phyloP scores from a whole-genome alignment of 805 yeast species.

The Teunomyces tritomae region DNA sequence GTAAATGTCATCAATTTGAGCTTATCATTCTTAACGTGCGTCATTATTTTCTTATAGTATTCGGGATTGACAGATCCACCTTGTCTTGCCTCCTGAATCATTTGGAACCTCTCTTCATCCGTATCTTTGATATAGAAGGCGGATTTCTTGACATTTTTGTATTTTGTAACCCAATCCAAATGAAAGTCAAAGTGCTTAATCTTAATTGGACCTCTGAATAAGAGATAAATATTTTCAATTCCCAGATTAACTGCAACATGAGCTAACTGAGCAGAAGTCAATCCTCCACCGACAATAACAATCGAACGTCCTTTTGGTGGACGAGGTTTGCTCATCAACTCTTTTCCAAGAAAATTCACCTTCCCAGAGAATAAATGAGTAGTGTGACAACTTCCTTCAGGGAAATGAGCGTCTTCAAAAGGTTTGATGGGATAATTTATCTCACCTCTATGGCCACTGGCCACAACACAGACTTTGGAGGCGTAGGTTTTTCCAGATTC shows the following conservation, averaged over 20 bases:
- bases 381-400: slow-evolving; percentile 33
- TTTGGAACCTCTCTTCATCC: slow-evolving; percentile 39
- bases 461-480: slow-evolving; percentile 31
- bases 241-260: slow-evolving; percentile 33
- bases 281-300: slow-evolving; percentile 46
- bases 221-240: slow-evolving; percentile 28
- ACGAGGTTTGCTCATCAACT: slow-evolving; percentile 9
- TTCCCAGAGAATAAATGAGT: slow-evolving; percentile 30
- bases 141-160: slow-evolving; percentile 43
- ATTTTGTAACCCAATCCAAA: slow-evolving; percentile 50
- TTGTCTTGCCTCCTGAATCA: slow-evolving; percentile 41
- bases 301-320: slow-evolving; percentile 10
- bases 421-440: slow-evolving; percentile 32
- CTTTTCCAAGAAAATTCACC: slow-evolving; percentile 23
- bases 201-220: slow-evolving; percentile 37
- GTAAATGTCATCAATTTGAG: slow-evolving; percentile 28
- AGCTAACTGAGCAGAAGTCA: slow-evolving; percentile 46
- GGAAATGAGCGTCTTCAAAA: slow-evolving; percentile 12
- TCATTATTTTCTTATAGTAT: slow-evolving; percentile 30
- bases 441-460: slow-evolving; percentile 36
- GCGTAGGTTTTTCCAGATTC: slow-evolving; percentile 30
- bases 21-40: slow-evolving; percentile 28
- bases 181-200: slow-evolving; percentile 49
- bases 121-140: slow-evolving; percentile 42
- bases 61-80: slow-evolving; percentile 49